Conservation (phyloP, 768 basidiomycete species). For the Trametes maxima region DNA sequence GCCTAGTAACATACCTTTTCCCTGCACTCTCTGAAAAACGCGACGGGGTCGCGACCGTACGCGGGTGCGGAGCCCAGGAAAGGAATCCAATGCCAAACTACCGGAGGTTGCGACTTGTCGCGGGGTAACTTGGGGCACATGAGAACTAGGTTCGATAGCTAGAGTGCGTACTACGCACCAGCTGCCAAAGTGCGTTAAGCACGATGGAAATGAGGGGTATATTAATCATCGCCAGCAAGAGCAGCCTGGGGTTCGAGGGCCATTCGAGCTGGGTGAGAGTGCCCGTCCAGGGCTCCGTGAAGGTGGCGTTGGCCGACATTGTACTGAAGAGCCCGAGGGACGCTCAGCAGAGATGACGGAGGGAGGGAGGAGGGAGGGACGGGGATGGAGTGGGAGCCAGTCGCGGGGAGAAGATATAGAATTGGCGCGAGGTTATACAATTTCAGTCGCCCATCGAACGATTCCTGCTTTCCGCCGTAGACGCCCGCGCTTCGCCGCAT, state of each 20-base stretch:
- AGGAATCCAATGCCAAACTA: slow-evolving; percentile 93
- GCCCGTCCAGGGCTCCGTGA: slow-evolving; percentile 32
- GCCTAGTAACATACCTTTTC: slow-evolving; percentile 78
- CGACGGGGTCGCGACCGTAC: slow-evolving; percentile 93
- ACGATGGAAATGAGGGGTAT: slow-evolving; percentile 67
- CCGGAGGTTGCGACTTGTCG: slow-evolving; percentile 75
- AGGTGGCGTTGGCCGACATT: slow-evolving; percentile 33
- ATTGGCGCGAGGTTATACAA: slow-evolving; percentile 12
- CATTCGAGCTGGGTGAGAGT: slow-evolving; percentile 33
- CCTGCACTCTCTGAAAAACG: slow-evolving; percentile 78
- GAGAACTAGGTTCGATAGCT: background rate
- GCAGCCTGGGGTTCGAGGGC: slow-evolving; percentile 28
- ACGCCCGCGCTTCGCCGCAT: slow-evolving; percentile 16
- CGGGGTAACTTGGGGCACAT: slow-evolving; percentile 58
- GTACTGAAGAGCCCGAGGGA: background rate
- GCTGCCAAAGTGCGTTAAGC: slow-evolving; percentile 77
- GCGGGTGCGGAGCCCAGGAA: slow-evolving; percentile 84
- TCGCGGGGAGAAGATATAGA: slow-evolving; percentile 20
- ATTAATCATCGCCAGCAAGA: slow-evolving; percentile 56
- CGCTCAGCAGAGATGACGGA: background rate
- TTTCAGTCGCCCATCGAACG: slow-evolving; percentile 20
- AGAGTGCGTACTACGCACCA: slow-evolving; percentile 46
- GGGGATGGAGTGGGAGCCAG: slow-evolving; percentile 17
- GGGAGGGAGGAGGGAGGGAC: background rate
- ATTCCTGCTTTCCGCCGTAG: slow-evolving; percentile 23